Evolutionary conservation across 768 basidiomycete species (phyloP).

Genomic region (Mycena kentingensis): DNA sequence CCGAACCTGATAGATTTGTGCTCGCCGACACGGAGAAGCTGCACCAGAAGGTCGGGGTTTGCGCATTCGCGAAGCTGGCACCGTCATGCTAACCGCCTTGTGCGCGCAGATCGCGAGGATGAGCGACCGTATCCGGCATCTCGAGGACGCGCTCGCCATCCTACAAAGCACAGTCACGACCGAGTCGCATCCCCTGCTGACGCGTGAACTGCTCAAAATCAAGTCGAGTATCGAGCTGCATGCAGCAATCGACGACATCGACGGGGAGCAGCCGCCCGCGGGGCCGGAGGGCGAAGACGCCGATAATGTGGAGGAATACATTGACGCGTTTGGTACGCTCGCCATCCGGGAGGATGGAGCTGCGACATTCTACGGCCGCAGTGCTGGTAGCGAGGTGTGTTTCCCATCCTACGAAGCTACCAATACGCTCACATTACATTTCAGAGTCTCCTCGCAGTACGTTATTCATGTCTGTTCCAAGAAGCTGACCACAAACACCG

Average conservation of each 20-base stretch:
- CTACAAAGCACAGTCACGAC: constrained; percentile 50
- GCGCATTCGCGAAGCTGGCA: too few species aligned
- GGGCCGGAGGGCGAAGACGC: constrained; percentile 25
- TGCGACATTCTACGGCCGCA: constrained; percentile 71
- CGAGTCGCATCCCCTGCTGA: constrained; percentile 62
- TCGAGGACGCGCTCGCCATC: constrained; percentile 67
- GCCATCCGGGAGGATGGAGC: constrained; percentile 71
- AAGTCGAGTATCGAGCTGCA: constrained; percentile 73
- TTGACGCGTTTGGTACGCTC: constrained; percentile 70
- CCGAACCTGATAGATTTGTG: constrained; percentile 51
- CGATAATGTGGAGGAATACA: constrained; percentile 50
- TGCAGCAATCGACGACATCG: constrained; percentile 52
- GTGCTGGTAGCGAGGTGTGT: constrained; percentile 71
- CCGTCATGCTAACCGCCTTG: too few species aligned
- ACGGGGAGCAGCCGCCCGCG: constrained; percentile 11
- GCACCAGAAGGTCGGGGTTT: too few species aligned
- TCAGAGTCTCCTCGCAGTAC: not conserved
- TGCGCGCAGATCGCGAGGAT: constrained; percentile 64
- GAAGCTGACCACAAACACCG: too few species aligned
- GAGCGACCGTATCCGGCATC: constrained; percentile 70
- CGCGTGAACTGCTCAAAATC: constrained; percentile 60
- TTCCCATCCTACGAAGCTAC: not conserved
- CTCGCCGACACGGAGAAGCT: constrained; percentile 71
- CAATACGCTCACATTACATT: too few species aligned
- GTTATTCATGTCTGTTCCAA: too few species aligned